A percentile compares a stretch with the other conserved stretches of the same genome.
Evolutionary conservation across 768 basidiomycete species (phyloP).

Genomic region (Suillus tomentosus): DNA sequence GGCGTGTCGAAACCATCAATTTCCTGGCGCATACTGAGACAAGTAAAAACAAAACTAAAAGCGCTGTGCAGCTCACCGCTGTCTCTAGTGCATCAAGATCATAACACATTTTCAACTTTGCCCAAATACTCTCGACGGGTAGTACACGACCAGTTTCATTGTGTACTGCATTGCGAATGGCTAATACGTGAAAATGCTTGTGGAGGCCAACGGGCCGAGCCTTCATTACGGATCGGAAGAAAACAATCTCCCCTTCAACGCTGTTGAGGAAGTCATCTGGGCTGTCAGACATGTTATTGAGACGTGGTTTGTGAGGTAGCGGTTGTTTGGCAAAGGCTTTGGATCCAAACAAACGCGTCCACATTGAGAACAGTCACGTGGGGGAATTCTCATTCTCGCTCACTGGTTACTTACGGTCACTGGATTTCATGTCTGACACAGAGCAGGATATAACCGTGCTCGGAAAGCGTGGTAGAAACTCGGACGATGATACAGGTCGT

Average conservation of each 20-base stretch:
- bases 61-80: slow-evolving; percentile 48
- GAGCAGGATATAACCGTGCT: slow-evolving; percentile 57
- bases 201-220: slow-evolving; percentile 83
- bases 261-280: slow-evolving; percentile 58
- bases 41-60: slow-evolving; percentile 7
- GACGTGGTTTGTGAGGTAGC: not conserved
- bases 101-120: slow-evolving; percentile 70
- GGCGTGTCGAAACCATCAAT: slow-evolving; percentile 49
- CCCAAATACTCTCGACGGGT: slow-evolving; percentile 68
- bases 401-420: not conserved
- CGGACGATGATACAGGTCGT: slow-evolving; percentile 20
- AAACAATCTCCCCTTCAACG: slow-evolving; percentile 81
- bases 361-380: slow-evolving; percentile 1
- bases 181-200: slow-evolving; percentile 78
- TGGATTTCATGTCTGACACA: slow-evolving; percentile 41
- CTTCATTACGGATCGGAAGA: slow-evolving; percentile 82
- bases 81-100: slow-evolving; percentile 75
- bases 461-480: slow-evolving; percentile 62
- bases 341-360: slow-evolving; percentile 16
- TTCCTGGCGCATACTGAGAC: slow-evolving; percentile 36
- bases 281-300: slow-evolving; percentile 18
- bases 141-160: slow-evolving; percentile 69
- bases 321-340: slow-evolving; percentile 27
- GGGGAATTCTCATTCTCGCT: not conserved
- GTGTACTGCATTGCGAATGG: slow-evolving; percentile 69